These are phyloP conservation scores for Eucalyptus marginata DNA, from an alignment of 345 rosid genomes.

Conservation along the genomic window DNA sequence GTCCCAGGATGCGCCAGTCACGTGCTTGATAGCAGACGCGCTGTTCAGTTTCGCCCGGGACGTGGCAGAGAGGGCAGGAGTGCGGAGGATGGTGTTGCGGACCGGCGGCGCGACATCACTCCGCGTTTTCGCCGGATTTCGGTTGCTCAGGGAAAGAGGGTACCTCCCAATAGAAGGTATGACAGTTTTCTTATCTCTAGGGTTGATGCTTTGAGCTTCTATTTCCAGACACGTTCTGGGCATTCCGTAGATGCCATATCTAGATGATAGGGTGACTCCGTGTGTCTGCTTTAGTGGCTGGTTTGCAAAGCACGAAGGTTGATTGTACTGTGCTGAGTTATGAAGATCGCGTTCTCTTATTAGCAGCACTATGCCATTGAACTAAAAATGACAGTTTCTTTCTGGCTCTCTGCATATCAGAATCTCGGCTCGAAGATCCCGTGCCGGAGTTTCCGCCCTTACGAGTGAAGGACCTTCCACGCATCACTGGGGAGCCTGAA, in stretches of 20 bases:
- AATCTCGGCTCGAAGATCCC: slow-evolving; percentile 15
- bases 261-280: neutral
- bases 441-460: slow-evolving; percentile 27
- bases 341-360: neutral
- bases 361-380: neutral
- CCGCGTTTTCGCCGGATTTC: slow-evolving; percentile 11
- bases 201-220: neutral
- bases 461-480: slow-evolving; percentile 36
- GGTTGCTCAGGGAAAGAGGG: slow-evolving; percentile 15
- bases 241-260: neutral
- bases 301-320: neutral
- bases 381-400: neutral
- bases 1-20: neutral
- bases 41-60: slow-evolving; percentile 7
- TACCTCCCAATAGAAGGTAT: slow-evolving; percentile 7
- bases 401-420: neutral
- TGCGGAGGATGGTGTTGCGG: slow-evolving; percentile 20
- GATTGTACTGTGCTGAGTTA: neutral
- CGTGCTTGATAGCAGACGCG: slow-evolving; percentile 14
- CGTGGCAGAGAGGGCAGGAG: slow-evolving; percentile 6
- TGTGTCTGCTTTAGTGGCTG: neutral
- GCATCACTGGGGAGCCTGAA: neutral
- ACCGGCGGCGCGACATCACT: slow-evolving; percentile 23
- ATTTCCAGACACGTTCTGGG: neutral
- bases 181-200: neutral